phyloP scores from a whole-genome alignment of 2,329 filamentous ascomycete genomes.

The Setomelanomma holmii region DNA sequence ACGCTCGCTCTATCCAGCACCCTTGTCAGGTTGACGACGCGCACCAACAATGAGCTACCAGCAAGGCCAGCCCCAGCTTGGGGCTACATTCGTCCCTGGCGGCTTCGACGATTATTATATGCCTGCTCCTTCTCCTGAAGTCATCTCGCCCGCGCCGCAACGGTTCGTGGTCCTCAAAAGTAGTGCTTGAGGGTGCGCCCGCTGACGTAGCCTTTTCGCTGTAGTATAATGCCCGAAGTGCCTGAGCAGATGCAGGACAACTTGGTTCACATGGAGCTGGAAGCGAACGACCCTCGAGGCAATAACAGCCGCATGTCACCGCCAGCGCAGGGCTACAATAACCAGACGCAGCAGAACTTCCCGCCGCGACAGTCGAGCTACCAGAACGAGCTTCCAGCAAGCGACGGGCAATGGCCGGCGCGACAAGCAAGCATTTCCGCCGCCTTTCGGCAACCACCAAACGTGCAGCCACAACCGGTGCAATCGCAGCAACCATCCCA shows the following conservation, averaged over 20 bases:
- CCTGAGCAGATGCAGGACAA: slow-evolving; percentile 96
- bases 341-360: slow-evolving; percentile 35
- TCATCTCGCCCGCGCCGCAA: slow-evolving; percentile 74
- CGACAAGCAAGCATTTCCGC: slow-evolving; percentile 47
- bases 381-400: slow-evolving; percentile 28
- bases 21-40: slow-evolving; percentile 15
- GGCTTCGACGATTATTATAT: slow-evolving; percentile 73
- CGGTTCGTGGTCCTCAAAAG: slow-evolving; percentile 58
- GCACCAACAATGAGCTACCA: slow-evolving; percentile 46
- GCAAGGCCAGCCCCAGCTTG: slow-evolving; percentile 44
- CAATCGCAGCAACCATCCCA: slow-evolving; percentile 39
- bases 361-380: slow-evolving; percentile 42
- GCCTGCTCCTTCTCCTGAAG: slow-evolving; percentile 62
- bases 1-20: slow-evolving; percentile 26
- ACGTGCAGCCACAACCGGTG: slow-evolving; percentile 39
- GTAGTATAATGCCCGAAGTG: slow-evolving; percentile 91
- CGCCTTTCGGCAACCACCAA: slow-evolving; percentile 46
- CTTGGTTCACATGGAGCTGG: slow-evolving; percentile 87
- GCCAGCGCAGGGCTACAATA: slow-evolving; percentile 32
- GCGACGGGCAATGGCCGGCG: slow-evolving; percentile 38
- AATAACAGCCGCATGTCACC: slow-evolving; percentile 38
- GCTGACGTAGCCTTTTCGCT: slow-evolving; percentile 37
- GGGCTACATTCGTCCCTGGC: slow-evolving; percentile 72
- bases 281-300: slow-evolving; percentile 63
- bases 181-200: slow-evolving; percentile 11